A percentile compares a stretch with the other conserved stretches of the same genome.
phyloP scores from a whole-genome alignment of 805 yeast genomes.

The Saccharomyces paradoxus region DNA sequence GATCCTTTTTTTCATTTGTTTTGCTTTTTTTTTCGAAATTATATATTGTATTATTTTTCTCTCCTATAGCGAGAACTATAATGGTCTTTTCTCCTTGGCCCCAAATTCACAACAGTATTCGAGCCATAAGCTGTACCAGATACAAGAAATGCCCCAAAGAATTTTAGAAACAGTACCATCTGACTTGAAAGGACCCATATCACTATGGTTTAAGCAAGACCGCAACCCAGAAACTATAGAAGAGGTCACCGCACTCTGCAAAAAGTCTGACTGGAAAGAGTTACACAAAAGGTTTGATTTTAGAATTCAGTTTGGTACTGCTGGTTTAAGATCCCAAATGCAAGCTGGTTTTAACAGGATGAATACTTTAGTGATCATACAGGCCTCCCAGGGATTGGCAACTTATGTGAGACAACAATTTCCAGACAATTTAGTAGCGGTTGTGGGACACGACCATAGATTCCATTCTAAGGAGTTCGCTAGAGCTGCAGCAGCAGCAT shows the following conservation, averaged over 20 bases:
- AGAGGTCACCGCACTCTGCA: conserved; percentile 45
- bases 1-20: not conserved
- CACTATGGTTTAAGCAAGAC: conserved; percentile 28
- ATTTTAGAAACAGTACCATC: conserved; percentile 5
- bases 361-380: conserved; percentile 83
- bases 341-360: conserved; percentile 83
- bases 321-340: conserved; percentile 84
- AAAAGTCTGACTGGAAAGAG: conserved; percentile 32
- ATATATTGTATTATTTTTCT: not conserved
- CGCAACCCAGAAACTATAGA: conserved; percentile 39
- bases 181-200: conserved; percentile 12
- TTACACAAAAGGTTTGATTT: conserved; percentile 44
- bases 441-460: conserved; percentile 89
- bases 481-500: conserved; percentile 65
- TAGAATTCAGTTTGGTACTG: conserved; percentile 85
- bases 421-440: conserved; percentile 33
- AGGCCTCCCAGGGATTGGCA: conserved; percentile 81
- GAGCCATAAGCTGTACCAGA: not conserved
- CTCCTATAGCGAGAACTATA: not conserved
- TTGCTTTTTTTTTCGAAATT: not conserved
- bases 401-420: conserved; percentile 34
- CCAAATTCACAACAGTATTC: not conserved
- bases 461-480: conserved; percentile 76
- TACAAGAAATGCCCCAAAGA: not conserved
- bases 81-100: not conserved